Conservation (phyloP, 2,329 filamentous ascomycete species). For the Colletotrichum spaethianum region DNA sequence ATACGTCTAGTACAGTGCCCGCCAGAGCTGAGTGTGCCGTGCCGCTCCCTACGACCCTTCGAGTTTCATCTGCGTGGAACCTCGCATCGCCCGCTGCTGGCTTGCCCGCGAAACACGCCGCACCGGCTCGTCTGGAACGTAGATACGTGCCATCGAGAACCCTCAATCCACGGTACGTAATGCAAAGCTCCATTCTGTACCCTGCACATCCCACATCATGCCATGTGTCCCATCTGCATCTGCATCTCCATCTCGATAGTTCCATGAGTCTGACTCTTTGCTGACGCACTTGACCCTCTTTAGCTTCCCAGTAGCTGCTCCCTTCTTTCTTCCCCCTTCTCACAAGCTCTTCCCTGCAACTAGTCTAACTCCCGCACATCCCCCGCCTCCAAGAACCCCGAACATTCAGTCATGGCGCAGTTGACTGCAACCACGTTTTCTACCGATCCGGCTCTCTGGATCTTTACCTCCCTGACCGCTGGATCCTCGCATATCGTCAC, state of each 20-base stretch:
- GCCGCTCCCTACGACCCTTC: conserved; percentile 29
- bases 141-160: conserved; percentile 33
- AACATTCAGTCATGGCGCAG: conserved; percentile 39
- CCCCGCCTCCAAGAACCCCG: conserved; percentile 24
- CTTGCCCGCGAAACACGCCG: conserved; percentile 26
- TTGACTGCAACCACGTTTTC: conserved; percentile 58
- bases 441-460: conserved; percentile 83
- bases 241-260: conserved; percentile 1
- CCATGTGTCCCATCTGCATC: conserved; percentile 5
- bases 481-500: conserved; percentile 97
- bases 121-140: conserved; percentile 30
- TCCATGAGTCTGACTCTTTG: neutral
- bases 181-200: conserved; percentile 15
- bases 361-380: conserved; percentile 18
- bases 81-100: conserved; percentile 13
- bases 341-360: conserved; percentile 39
- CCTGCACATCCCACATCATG: conserved; percentile 19
- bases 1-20: too few relatives aligned
- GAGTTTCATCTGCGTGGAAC: conserved; percentile 41
- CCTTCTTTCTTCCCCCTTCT: conserved; percentile 3
- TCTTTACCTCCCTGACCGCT: conserved; percentile 96
- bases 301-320: conserved; percentile 33
- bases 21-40: neutral
- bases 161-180: conserved; percentile 28
- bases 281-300: conserved; percentile 26